Conservation (phyloP, 192 early-diverging fungal genomes). For the Coemansia umbellata region DNA sequence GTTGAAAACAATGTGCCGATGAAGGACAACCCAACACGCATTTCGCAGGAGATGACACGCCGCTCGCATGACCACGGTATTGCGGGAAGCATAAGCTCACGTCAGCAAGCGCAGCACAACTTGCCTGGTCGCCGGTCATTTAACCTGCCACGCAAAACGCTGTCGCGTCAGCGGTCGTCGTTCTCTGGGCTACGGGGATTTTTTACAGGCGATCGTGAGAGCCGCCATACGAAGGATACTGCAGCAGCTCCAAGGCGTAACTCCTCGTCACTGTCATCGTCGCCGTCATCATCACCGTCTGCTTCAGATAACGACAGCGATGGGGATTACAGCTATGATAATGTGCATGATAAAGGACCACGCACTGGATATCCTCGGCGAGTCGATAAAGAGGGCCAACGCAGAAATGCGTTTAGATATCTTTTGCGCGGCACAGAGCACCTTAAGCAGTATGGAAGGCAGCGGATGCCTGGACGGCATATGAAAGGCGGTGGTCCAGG, state of each 20-base stretch:
- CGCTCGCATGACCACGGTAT: conserved; percentile 27
- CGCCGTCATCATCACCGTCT: conserved; percentile 12
- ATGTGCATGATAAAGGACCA: background rate
- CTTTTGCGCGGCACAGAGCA: conserved; percentile 51
- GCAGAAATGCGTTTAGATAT: conserved; percentile 36
- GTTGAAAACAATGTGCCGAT: conserved; percentile 35
- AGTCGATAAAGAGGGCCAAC: conserved; percentile 24
- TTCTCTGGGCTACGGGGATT: conserved; percentile 30
- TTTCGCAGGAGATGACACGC: conserved; percentile 19
- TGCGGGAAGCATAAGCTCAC: background rate
- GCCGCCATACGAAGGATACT: background rate
- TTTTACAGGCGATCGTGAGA: conserved; percentile 9
- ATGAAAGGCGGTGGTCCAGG: background rate
- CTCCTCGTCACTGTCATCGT: conserved; percentile 12
- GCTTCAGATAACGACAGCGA: conserved; percentile 18
- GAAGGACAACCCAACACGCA: conserved; percentile 32
- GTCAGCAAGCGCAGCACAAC: background rate
- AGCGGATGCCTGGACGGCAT: background rate
- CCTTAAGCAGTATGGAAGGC: conserved; percentile 34
- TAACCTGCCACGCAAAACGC: conserved; percentile 14
- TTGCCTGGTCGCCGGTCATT: conserved; percentile 22
- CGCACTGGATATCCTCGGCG: conserved; percentile 10
- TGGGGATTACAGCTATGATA: conserved; percentile 5
- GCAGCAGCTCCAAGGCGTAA: background rate
- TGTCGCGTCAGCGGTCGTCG: conserved; percentile 25